A percentile compares a stretch with the other conserved stretches of the same genome.
Evolutionary conservation across 2,329 filamentous ascomycete genomes (phyloP).

Genomic region (Juglanconis juglandina): DNA sequence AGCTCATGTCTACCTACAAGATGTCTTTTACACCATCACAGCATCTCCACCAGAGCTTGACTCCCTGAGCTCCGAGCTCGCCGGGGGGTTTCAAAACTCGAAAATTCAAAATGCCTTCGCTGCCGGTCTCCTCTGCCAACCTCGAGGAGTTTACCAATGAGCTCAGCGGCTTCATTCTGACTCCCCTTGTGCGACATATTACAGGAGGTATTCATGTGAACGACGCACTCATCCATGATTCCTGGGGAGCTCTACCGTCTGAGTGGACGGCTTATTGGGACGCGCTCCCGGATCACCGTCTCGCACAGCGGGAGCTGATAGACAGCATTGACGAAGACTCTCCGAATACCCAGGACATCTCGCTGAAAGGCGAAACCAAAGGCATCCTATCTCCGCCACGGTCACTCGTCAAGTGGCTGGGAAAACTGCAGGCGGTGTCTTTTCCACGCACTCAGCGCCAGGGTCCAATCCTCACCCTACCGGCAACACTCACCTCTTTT

Average conservation of each 20-base stretch:
- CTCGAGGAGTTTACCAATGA: slow-evolving; percentile 23
- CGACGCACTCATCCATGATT: slow-evolving; percentile 29
- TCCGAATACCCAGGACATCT: too few species aligned
- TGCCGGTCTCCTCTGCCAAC: slow-evolving; percentile 14
- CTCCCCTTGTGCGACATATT: slow-evolving; percentile 29
- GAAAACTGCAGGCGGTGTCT: slow-evolving; percentile 22
- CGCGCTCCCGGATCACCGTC: slow-evolving; percentile 26
- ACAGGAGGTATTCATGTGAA: slow-evolving; percentile 34
- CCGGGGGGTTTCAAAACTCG: neutral
- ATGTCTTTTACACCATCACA: too few species aligned
- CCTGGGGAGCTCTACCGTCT: slow-evolving; percentile 27
- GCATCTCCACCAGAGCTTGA: too few species aligned
- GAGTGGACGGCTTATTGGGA: slow-evolving; percentile 32
- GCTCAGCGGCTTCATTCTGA: slow-evolving; percentile 23
- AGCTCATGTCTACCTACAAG: too few species aligned
- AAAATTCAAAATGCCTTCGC: slow-evolving; percentile 3
- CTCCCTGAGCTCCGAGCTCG: too few species aligned
- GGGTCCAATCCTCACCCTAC: slow-evolving; percentile 18
- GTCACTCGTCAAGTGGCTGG: slow-evolving; percentile 25
- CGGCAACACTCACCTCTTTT: slow-evolving; percentile 21
- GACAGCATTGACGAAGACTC: slow-evolving; percentile 24
- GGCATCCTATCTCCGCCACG: slow-evolving; percentile 12
- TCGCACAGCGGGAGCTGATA: slow-evolving; percentile 29
- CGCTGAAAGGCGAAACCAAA: neutral
- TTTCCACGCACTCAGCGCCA: slow-evolving; percentile 22